These are phyloP conservation scores for Torulaspora indica DNA, from an alignment of 805 yeast species.

Conservation along the genomic window DNA sequence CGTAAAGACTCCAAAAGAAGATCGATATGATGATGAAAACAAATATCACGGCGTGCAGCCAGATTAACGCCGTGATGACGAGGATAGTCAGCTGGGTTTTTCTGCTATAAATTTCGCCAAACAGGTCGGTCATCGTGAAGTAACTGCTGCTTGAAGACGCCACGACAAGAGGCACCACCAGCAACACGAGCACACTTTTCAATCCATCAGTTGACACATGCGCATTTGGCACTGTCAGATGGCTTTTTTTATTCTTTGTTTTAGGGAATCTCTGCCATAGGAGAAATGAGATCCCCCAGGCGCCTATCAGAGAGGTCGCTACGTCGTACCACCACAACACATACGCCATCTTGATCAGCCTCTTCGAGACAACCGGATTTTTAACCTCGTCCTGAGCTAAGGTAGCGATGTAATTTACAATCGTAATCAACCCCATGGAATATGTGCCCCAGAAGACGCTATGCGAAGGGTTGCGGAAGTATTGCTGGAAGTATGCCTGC, in stretches of 20 bases:
- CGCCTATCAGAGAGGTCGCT: slow-evolving; percentile 48
- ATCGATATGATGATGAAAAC: slow-evolving; percentile 54
- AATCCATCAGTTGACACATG: slow-evolving; percentile 39
- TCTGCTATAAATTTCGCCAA: slow-evolving; percentile 42
- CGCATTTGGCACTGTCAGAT: slow-evolving; percentile 13
- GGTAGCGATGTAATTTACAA: slow-evolving; percentile 52
- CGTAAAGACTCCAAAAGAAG: slow-evolving; percentile 55
- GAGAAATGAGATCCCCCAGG: slow-evolving; percentile 57
- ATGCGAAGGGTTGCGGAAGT: slow-evolving; percentile 38
- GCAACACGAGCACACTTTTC: slow-evolving; percentile 58
- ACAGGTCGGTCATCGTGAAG: slow-evolving; percentile 38
- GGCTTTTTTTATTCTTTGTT: slow-evolving; percentile 23
- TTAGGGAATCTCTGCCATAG: slow-evolving; percentile 37
- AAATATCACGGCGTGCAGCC: slow-evolving; percentile 64
- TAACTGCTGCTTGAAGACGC: slow-evolving; percentile 65
- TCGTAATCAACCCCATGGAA: slow-evolving; percentile 73
- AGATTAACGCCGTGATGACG: slow-evolving; percentile 51
- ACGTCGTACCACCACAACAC: slow-evolving; percentile 73
- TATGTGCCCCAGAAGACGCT: slow-evolving; percentile 71
- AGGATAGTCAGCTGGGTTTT: slow-evolving; percentile 46
- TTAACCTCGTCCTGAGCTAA: slow-evolving; percentile 36
- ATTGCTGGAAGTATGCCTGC: slow-evolving; percentile 31
- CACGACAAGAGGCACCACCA: slow-evolving; percentile 78
- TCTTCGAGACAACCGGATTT: slow-evolving; percentile 22
- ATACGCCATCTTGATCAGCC: slow-evolving; percentile 49